These are phyloP conservation scores for Seiridium unicorne DNA, from an alignment of 2,329 filamentous ascomycete genomes.

Conservation along the genomic window DNA sequence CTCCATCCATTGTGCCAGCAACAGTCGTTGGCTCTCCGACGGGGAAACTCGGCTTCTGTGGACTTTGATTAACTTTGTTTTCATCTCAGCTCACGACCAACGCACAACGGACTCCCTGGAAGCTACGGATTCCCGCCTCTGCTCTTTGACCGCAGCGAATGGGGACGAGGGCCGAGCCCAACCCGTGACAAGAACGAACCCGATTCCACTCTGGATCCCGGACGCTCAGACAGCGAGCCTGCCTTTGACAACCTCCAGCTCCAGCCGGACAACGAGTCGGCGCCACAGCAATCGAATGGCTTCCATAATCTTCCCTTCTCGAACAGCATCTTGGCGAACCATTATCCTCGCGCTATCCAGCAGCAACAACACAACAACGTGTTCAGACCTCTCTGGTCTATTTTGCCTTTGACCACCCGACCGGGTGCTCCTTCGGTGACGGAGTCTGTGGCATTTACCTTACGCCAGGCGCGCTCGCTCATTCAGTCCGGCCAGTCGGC, in stretches of 20 bases:
- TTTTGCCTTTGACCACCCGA: background rate
- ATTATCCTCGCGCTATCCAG: background rate
- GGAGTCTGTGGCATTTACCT: background rate
- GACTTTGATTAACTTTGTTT: too few relatives aligned
- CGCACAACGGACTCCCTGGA: background rate
- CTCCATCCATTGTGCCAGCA: background rate
- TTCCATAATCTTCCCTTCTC: conserved; percentile 3
- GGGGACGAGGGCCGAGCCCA: background rate
- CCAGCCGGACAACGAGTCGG: background rate
- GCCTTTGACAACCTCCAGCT: background rate
- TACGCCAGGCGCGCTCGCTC: background rate
- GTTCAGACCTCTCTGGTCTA: background rate
- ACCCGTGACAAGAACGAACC: background rate
- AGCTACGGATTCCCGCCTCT: background rate
- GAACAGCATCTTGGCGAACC: background rate
- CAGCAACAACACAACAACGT: conserved; percentile 1
- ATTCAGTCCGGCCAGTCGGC: background rate
- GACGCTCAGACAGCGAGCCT: background rate
- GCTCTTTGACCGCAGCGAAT: background rate
- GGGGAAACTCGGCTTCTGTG: too few relatives aligned
- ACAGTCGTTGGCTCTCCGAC: too few relatives aligned
- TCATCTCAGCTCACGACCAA: background rate
- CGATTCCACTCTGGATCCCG: background rate
- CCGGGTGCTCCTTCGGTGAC: background rate
- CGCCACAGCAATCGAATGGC: background rate